Evolutionary conservation across 352 stramenopile species (phyloP), one percentile per base, ranked within the genome.

Genomic region (Pythium grandisporangium): DNA sequence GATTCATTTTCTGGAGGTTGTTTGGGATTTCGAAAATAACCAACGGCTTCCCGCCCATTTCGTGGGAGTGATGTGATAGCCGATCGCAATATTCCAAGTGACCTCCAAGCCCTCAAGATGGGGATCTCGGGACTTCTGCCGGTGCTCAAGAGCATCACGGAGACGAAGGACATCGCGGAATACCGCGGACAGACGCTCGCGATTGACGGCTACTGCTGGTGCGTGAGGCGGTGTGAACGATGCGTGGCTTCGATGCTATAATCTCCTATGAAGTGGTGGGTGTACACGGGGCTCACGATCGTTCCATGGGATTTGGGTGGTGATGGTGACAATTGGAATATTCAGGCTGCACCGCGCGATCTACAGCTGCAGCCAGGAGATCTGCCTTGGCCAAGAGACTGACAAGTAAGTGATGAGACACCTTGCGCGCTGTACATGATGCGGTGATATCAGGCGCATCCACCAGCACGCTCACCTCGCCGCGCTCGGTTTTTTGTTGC

Each of bases 201-300:
- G 12, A 77, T 89, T 29, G 76, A 89, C 50, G 76, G 73, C 53
- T 89, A 93, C 60, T 85, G 70, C 63, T 93, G 79, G 79, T 93
- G 41, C 17, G 59, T 55, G 11, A 4, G 2, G 5, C 34, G 12
- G 22, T 34, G 3, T n/a, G 40, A 12, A 2, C 2, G n/a, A 26
- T 21, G 27, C 22, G 21, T 22, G 13, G 27, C 7, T 24, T 32
- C 19, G 44, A 23, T 20, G 30, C 33, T 11, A 38, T 14, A 14
- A 14, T 21, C 16, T 38, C 19, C 8, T 16, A 6, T 30, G 29
- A 17, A 19, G 6, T 20, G 21, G 30, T 27, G 4, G 10, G 11
- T 37, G 10, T 39, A 8, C 42, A n/a, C n/a, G n/a, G n/a, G n/a
- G n/a, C n/a, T n/a, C n/a, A n/a, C n/a, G n/a, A n/a, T n/a, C n/a